phyloP scores from a whole-genome alignment of 208 protist species.

The Acanthamoeba healyi region DNA sequence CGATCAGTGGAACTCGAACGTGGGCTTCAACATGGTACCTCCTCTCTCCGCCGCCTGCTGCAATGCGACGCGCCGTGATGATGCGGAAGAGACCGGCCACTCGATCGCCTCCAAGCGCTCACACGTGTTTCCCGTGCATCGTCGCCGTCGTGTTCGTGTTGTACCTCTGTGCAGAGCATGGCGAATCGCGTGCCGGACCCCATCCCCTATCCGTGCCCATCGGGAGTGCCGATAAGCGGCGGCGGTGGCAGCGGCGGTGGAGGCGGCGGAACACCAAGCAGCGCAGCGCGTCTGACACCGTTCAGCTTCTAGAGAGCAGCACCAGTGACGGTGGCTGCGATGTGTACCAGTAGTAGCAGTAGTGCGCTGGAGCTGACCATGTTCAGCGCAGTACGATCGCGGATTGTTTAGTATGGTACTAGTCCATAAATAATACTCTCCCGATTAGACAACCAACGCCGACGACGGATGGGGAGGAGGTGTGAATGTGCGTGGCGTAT shows the following conservation, averaged over 20 bases:
- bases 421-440: too few species aligned
- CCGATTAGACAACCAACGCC: too few species aligned
- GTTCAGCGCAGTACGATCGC: too few species aligned
- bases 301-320: not conserved
- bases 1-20: not conserved
- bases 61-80: too few species aligned
- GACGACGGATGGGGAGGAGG: too few species aligned
- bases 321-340: not conserved
- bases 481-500: too few species aligned
- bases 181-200: not conserved
- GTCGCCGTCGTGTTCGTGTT: not conserved
- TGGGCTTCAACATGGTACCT: constrained; percentile 25
- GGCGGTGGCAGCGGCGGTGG: not conserved
- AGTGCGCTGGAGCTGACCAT: too few species aligned
- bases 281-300: not conserved
- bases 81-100: too few species aligned
- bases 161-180: constrained; percentile 26
- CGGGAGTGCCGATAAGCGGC: not conserved
- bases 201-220: not conserved
- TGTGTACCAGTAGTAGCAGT: too few species aligned
- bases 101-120: not conserved
- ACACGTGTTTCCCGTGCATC: not conserved
- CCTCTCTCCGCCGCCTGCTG: not conserved
- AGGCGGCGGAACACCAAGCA: not conserved
- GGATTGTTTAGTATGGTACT: too few species aligned